Conservation (phyloP, 2,329 filamentous ascomycete species). For the Penicillium sp. region DNA sequence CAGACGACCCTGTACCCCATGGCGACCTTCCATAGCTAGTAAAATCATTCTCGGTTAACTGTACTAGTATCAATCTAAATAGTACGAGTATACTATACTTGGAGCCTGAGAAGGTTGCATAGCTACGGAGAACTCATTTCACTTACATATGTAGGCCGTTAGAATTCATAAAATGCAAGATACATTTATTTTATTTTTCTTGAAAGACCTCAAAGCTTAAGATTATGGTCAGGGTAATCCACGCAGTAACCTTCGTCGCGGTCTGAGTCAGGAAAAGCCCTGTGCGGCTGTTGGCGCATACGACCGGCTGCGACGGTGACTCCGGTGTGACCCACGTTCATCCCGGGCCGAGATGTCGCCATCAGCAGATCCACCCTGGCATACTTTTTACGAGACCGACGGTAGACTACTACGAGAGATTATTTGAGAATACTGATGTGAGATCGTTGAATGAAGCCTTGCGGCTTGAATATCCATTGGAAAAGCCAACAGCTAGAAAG, state of each 20-base stretch:
- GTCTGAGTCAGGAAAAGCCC: not conserved
- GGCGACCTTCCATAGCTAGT: too few species aligned
- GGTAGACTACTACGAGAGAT: not conserved
- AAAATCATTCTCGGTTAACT: too few species aligned
- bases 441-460: constrained; percentile 5
- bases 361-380: not conserved
- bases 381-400: not conserved
- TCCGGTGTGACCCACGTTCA: not conserved
- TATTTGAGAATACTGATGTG: constrained; percentile 2
- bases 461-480: constrained; percentile 13
- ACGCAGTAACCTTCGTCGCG: not conserved
- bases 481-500: constrained; percentile 22
- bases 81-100: too few species aligned
- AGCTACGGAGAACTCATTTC: too few species aligned
- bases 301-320: not conserved
- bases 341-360: constrained; percentile 1
- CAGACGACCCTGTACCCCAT: too few species aligned
- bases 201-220: too few species aligned
- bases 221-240: too few species aligned
- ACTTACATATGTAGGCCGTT: too few species aligned
- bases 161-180: too few species aligned
- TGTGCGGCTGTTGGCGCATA: constrained; percentile 1
- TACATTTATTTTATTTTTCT: too few species aligned
- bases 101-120: too few species aligned
- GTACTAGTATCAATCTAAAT: too few species aligned